A percentile compares a stretch with the other conserved stretches of the same genome.
These are phyloP conservation scores for Myriangium duriaei DNA, from an alignment of 2,329 filamentous ascomycete genomes.

Conservation along the genomic window DNA sequence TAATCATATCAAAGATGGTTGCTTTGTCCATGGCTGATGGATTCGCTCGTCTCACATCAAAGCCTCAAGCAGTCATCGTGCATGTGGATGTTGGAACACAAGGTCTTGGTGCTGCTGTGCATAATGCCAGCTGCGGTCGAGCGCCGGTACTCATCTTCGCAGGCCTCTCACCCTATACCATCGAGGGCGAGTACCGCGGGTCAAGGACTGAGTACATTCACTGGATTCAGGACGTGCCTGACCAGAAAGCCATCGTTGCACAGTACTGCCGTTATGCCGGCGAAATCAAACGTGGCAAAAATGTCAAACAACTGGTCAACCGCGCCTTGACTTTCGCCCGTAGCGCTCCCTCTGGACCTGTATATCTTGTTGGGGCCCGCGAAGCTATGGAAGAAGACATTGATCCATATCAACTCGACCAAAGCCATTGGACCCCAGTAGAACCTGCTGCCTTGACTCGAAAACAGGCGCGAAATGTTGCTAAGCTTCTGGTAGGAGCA, in stretches of 20 bases:
- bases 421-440: conserved; percentile 58
- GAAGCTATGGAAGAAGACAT: conserved; percentile 83
- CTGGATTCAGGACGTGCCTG: conserved; percentile 74
- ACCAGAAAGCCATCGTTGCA: conserved; percentile 65
- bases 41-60: conserved; percentile 58
- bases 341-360: conserved; percentile 64
- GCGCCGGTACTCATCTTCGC: conserved; percentile 68
- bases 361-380: conserved; percentile 64
- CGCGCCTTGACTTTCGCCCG: conserved; percentile 71
- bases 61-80: conserved; percentile 65
- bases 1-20: conserved; percentile 65
- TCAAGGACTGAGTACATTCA: conserved; percentile 76
- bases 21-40: conserved; percentile 76
- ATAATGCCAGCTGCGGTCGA: conserved; percentile 65
- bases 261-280: conserved; percentile 78
- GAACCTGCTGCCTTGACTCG: conserved; percentile 50
- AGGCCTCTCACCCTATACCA: conserved; percentile 62
- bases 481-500: conserved; percentile 50
- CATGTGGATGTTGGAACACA: conserved; percentile 77
- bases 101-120: conserved; percentile 62
- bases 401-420: conserved; percentile 55
- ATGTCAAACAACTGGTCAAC: conserved; percentile 82
- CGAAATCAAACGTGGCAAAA: conserved; percentile 73
- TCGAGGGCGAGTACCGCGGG: conserved; percentile 64
- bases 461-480: conserved; percentile 45